Base-by-base conservation (phyloP, 2,329 filamentous ascomycete genomes). In the Boeremia exigua region DNA sequence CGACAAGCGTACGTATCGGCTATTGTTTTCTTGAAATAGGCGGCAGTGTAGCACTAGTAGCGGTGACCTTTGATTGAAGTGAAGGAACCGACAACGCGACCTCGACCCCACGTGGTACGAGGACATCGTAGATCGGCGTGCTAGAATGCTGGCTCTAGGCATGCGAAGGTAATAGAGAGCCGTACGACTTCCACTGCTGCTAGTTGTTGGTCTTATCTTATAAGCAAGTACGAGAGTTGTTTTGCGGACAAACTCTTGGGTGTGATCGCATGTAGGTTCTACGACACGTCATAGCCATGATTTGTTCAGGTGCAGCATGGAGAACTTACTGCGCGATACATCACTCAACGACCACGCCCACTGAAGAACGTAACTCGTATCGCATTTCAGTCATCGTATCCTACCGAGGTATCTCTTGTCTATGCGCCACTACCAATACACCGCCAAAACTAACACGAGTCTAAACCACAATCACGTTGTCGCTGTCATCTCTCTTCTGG, bases 351-450 rank as follows among this genome's bases (percentile, higher is more conserved):
- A 5, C 12, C 6, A 12, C 28, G 25, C 12, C 17, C 12, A 28
- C 40, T 37, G 28, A 32, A 56, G 23, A 47, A 37, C 42, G 33
- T 56, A 48, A 56, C 9, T 56, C 53, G 14, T 56, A 44, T 56
- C 53, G 37, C 47, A 51, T 56, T 56, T 7, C 30, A 47, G 29
- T 34, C 27, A 29, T 37, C 47, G 11, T 51, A 47, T 56, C 53
- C 47, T 51, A 40, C 53, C 48, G 37, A 46, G 53, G 53, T 56
- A 56, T 56, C 47, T 51, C 32, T 43, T 40, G 47, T 56, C 36
- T 56, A 56, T 23, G 52, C 52, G 46, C 52, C 15, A 55, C 52
- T 55, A 55, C 52, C 53, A 47, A 38, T 56, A 51, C 53, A 56
- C 23, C 30, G 15, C 37, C 42, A 29, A 47, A 48, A 14, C 47